Evolutionary conservation across 1,284 basidiomycete species (phyloP).

Genomic region (Ustilago sp.): DNA sequence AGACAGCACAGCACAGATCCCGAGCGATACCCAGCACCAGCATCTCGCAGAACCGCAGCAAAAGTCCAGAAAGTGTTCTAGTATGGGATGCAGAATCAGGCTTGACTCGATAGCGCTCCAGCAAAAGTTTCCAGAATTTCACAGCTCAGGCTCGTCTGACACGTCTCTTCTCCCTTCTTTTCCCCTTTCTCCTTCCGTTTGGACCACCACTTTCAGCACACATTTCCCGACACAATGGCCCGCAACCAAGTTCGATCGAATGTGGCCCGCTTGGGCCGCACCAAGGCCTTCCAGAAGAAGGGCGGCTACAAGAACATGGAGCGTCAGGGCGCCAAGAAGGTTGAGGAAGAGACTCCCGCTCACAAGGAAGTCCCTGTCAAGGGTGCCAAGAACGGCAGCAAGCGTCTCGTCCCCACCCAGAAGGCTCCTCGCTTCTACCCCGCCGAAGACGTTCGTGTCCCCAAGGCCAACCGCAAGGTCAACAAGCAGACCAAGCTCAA

Average conservation of each 20-base stretch:
- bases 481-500: slow-evolving; percentile 80
- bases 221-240: slow-evolving; percentile 77
- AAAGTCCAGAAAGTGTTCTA: not conserved
- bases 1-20: no score
- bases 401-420: slow-evolving; percentile 82
- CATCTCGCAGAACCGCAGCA: no score
- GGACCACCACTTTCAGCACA: slow-evolving; percentile 34
- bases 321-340: slow-evolving; percentile 75
- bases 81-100: slow-evolving; percentile 1
- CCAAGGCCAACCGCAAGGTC: slow-evolving; percentile 91
- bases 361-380: slow-evolving; percentile 85
- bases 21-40: no score
- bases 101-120: not conserved
- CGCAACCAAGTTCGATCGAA: slow-evolving; percentile 82
- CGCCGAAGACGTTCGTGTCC: slow-evolving; percentile 88
- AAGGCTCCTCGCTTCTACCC: slow-evolving; percentile 98
- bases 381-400: slow-evolving; percentile 90
- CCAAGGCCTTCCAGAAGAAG: slow-evolving; percentile 79
- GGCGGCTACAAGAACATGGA: slow-evolving; percentile 81
- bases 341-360: slow-evolving; percentile 73
- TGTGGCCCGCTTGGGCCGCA: slow-evolving; percentile 78
- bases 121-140: not conserved
- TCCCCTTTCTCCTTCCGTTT: not conserved
- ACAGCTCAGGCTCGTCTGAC: slow-evolving; percentile 22
- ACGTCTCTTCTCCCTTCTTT: not conserved